phyloP scores from a whole-genome alignment of 1,284 basidiomycete species.

The Trametes hirsuta region DNA sequence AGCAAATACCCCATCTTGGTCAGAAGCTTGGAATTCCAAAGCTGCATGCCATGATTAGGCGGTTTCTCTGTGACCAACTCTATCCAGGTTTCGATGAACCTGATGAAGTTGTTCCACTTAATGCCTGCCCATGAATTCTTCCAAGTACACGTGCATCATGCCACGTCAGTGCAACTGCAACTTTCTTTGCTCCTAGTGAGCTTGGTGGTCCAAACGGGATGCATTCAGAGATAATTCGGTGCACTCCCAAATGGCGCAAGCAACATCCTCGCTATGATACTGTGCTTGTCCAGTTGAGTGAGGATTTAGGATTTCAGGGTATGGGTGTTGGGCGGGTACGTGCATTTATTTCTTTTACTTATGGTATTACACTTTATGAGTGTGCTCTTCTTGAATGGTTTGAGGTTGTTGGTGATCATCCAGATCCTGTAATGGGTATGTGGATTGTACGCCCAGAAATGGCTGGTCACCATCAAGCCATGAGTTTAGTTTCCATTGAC shows the following conservation, averaged over 20 bases:
- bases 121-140: too few relatives aligned
- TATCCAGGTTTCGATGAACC: too few relatives aligned
- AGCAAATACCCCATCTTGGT: too few relatives aligned
- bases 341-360: slow-evolving; percentile 11
- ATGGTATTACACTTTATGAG: slow-evolving; percentile 1
- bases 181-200: slow-evolving; percentile 34
- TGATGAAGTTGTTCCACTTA: neutral
- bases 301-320: neutral
- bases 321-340: slow-evolving; percentile 8
- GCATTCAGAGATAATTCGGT: slow-evolving; percentile 27
- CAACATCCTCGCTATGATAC: slow-evolving; percentile 16
- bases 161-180: slow-evolving; percentile 14
- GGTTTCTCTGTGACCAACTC: too few relatives aligned
- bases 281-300: slow-evolving; percentile 7
- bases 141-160: neutral
- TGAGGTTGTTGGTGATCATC: slow-evolving; percentile 5
- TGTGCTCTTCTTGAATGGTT: slow-evolving; percentile 32
- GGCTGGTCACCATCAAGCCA: neutral
- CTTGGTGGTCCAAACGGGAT: slow-evolving; percentile 27
- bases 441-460: slow-evolving; percentile 13
- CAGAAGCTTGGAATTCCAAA: too few relatives aligned
- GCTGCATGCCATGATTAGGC: too few relatives aligned
- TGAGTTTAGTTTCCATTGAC: slow-evolving; percentile 11
- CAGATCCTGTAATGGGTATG: slow-evolving; percentile 23
- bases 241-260: slow-evolving; percentile 19